These are phyloP conservation scores for Boletus rufocinnamomeus DNA, from an alignment of 768 basidiomycete genomes.

Conservation along the genomic window DNA sequence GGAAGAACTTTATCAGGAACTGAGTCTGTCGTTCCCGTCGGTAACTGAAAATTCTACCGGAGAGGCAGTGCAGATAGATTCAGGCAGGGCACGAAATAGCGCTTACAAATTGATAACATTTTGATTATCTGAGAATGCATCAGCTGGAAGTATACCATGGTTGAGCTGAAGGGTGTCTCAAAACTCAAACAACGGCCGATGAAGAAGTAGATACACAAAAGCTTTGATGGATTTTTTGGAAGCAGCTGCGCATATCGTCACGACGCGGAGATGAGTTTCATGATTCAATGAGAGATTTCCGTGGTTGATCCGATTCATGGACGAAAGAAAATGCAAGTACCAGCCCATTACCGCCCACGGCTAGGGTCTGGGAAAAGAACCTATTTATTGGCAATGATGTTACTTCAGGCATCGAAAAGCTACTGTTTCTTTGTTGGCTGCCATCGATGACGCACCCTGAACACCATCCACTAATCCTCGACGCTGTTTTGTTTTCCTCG, in stretches of 20 bases:
- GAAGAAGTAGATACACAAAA: neutral
- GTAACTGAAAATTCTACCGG: conserved; percentile 10
- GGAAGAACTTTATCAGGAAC: neutral
- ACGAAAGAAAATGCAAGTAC: neutral
- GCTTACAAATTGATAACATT: neutral
- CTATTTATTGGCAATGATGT: neutral
- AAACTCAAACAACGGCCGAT: neutral
- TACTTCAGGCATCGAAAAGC: neutral
- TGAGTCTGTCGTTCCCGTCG: conserved; percentile 10
- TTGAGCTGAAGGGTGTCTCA: neutral
- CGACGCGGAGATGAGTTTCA: neutral
- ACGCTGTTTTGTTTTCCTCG: neutral
- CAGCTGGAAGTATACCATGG: no score
- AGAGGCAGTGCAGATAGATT: neutral
- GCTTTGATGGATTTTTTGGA: neutral
- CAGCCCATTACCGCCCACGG: neutral
- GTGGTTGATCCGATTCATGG: neutral
- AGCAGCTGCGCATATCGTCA: neutral
- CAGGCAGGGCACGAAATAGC: neutral
- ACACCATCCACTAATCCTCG: neutral
- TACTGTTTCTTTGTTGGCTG: conserved; percentile 3
- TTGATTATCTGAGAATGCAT: neutral
- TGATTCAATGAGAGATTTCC: neutral
- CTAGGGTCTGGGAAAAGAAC: neutral
- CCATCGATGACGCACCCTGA: neutral